Evolutionary conservation across 148 eudicot genomes (phyloP).

Genomic region (Cornus florida): DNA sequence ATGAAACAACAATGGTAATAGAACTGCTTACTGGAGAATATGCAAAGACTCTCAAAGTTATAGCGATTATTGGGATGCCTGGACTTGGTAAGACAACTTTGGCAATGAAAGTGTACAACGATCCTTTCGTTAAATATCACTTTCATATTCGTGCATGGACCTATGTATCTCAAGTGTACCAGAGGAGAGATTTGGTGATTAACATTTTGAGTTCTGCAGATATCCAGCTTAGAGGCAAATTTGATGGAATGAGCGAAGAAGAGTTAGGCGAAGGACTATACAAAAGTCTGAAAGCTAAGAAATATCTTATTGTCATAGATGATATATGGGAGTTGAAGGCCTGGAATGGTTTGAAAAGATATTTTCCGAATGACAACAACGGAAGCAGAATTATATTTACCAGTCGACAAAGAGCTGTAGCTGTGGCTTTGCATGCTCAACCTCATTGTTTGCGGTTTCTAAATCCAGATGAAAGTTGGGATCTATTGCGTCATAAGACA

Average conservation of each 20-base stretch:
- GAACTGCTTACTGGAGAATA: neutral
- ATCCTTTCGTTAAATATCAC: conserved; percentile 8
- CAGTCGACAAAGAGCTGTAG: conserved; percentile 16
- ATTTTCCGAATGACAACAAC: conserved; percentile 16
- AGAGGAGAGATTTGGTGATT: conserved; percentile 15
- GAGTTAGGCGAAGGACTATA: neutral
- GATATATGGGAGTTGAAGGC: conserved; percentile 21
- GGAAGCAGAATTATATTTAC: conserved; percentile 20
- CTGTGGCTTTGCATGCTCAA: neutral
- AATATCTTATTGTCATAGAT: conserved; percentile 20
- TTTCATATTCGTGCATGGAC: conserved; percentile 24
- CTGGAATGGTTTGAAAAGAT: conserved; percentile 14
- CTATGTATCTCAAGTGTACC: conserved; percentile 18
- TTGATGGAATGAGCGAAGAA: neutral
- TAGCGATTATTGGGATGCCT: conserved; percentile 27
- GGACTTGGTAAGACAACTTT: conserved; percentile 17
- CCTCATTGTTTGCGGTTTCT: conserved; percentile 7
- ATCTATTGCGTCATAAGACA: conserved; percentile 19
- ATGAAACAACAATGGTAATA: conserved; percentile 13
- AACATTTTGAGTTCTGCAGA: neutral
- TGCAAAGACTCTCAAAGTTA: conserved; percentile 11
- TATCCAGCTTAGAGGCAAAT: neutral
- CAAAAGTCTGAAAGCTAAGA: neutral
- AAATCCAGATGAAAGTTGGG: conserved; percentile 21
- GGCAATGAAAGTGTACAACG: conserved; percentile 2